These are phyloP conservation scores for Symbiodinium pilosum DNA, from an alignment of 73 alveolate genomes.

Conservation along the genomic window DNA sequence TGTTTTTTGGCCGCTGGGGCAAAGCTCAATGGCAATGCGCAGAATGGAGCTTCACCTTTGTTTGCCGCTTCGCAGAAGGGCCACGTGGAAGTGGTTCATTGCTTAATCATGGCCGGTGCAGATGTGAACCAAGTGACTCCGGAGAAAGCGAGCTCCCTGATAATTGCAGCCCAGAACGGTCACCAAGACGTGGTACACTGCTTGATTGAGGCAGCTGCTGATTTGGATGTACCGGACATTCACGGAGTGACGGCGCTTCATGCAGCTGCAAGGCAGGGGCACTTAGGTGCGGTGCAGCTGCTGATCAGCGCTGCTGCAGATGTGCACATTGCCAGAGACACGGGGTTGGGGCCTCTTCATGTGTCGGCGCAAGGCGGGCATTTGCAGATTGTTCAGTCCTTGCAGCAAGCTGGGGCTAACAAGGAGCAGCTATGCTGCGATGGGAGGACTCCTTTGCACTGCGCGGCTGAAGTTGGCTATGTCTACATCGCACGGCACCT, in stretches of 20 bases:
- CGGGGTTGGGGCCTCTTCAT: background rate
- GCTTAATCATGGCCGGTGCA: background rate
- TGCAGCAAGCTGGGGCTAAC: background rate
- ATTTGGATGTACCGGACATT: background rate
- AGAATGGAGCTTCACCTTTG: background rate
- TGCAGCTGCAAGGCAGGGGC: slow-evolving; percentile 1
- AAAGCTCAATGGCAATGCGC: background rate
- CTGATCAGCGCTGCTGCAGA: background rate
- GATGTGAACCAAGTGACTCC: background rate
- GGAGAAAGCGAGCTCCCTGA: background rate
- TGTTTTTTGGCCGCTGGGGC: background rate
- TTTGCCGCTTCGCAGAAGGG: background rate
- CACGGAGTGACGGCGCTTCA: background rate
- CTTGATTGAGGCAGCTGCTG: background rate
- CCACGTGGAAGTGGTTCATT: background rate
- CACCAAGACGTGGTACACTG: slow-evolving; percentile 8
- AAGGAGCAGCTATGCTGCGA: background rate
- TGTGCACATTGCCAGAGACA: slow-evolving; percentile 5
- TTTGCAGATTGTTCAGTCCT: background rate
- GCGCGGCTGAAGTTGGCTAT: background rate
- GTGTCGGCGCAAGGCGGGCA: background rate
- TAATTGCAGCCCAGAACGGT: background rate
- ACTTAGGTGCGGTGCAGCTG: background rate
- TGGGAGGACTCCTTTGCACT: background rate
- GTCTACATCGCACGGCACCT: background rate